Conservation (phyloP, 2,329 filamentous ascomycete genomes). For the Fusarium nanum region DNA sequence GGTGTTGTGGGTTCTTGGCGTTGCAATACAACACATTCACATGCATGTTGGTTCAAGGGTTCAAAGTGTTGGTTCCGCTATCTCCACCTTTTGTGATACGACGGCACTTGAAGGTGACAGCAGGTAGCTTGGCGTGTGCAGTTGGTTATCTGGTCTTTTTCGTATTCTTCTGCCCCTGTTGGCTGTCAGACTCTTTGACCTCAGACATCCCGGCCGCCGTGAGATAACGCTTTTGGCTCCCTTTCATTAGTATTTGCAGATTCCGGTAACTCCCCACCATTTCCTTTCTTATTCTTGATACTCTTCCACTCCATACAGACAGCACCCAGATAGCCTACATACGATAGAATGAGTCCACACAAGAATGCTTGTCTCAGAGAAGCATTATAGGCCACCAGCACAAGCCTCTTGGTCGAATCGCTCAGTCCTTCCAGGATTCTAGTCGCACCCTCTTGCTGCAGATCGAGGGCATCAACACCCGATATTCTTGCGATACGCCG, state of each 20-base stretch:
- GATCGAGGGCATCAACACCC: background rate
- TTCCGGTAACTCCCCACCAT: background rate
- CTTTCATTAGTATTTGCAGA: background rate
- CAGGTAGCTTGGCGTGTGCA: background rate
- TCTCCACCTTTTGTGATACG: background rate
- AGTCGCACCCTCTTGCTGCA: background rate
- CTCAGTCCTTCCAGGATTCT: background rate
- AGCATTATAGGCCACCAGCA: background rate
- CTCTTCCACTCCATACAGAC: constrained; percentile 1
- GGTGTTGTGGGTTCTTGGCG: background rate
- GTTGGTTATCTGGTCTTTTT: background rate
- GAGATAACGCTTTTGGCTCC: background rate
- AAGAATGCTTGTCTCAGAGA: background rate
- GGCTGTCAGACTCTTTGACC: background rate
- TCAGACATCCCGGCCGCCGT: background rate
- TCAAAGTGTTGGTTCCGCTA: background rate
- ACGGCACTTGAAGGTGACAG: background rate
- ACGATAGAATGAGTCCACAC: constrained; percentile 1
- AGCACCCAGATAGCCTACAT: background rate
- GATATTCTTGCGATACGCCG: background rate
- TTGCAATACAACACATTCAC: background rate
- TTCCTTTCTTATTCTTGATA: background rate
- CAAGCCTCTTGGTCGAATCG: background rate
- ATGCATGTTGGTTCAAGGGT: background rate
- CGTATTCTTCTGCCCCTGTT: background rate